Base-by-base conservation (phyloP, 805 yeast species). In the Starmerella geochares region DNA sequence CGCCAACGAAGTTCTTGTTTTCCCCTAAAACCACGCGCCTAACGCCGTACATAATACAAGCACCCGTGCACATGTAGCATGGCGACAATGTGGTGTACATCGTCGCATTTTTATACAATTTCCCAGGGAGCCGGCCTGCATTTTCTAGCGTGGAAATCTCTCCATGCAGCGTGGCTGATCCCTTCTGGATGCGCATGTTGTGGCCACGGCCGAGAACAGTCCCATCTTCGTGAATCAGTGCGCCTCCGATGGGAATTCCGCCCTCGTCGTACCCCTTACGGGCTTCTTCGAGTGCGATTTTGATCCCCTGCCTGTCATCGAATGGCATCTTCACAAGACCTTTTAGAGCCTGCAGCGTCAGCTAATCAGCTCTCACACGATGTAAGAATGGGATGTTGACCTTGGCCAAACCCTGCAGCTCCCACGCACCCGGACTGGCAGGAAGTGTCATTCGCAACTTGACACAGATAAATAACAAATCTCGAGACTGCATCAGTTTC, bases 11-110 rank as follows among this genome's bases (percentile, higher is more conserved):
- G 27, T 82, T 90, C 49, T 68, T 76, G 67, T 87, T 87, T 64
- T 90, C 98, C 27, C 96, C 96, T 65, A 87, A 60, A 0, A 90
- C 96, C 37, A 86, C 82, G 55, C 96, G 74, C 60, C 81, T 80
- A 58, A 90, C 75, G 36, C 95, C 95, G 68, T 87, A 90, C 73
- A 90, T 71, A 47, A 90, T 61, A 55, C 90, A 83, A 5, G 96
- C 94, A 19, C 97, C 97, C 4, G 92, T 78, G 65, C 97, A 90
- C 96, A 90, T 90, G 58, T 80, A 75, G 65, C 97, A 90, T 3
- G 97, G 96, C 7, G 95, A 84, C 57, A 90, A 70, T 0, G 96
- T 84, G 27, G 96, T 87, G 68, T 87, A 90, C 76, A 86, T 76
- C 20, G 97, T 92, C 58, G 95, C 83, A 54, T 80, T 75, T 61